phyloP scores from a whole-genome alignment of 164 flowering plant genomes.

The Piper longum region DNA sequence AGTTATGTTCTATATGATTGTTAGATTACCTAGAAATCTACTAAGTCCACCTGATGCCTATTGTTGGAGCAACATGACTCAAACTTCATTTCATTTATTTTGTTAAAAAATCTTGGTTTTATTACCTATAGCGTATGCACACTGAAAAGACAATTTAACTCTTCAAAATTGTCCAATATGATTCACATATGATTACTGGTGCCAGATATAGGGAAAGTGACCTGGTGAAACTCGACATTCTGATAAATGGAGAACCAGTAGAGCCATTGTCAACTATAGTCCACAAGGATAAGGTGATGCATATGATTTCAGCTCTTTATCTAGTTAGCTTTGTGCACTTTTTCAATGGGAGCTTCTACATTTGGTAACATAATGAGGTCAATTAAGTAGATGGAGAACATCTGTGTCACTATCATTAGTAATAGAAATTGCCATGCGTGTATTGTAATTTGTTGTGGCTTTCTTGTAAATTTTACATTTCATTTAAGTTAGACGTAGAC shows the following conservation, averaged over 20 bases:
- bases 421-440: too few relatives aligned
- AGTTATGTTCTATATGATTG: neutral
- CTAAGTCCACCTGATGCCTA: too few relatives aligned
- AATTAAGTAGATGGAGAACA: too few relatives aligned
- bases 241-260: slow-evolving; percentile 71
- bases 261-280: slow-evolving; percentile 95
- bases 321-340: neutral
- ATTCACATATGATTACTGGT: neutral
- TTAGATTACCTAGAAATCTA: neutral
- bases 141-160: too few relatives aligned
- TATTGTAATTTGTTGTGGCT: too few relatives aligned
- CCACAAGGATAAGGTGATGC: slow-evolving; percentile 80
- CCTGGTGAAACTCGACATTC: slow-evolving; percentile 81
- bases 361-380: neutral
- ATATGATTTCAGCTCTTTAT: neutral
- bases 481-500: too few relatives aligned
- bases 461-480: too few relatives aligned
- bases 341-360: neutral
- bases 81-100: too few relatives aligned
- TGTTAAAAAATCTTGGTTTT: too few relatives aligned
- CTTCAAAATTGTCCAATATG: neutral
- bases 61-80: too few relatives aligned
- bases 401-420: neutral
- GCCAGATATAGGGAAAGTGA: slow-evolving; percentile 77
- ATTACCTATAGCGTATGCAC: too few relatives aligned